Evolutionary conservation across 345 rosid genomes (phyloP).

Genomic region (Microcos paniculata): DNA sequence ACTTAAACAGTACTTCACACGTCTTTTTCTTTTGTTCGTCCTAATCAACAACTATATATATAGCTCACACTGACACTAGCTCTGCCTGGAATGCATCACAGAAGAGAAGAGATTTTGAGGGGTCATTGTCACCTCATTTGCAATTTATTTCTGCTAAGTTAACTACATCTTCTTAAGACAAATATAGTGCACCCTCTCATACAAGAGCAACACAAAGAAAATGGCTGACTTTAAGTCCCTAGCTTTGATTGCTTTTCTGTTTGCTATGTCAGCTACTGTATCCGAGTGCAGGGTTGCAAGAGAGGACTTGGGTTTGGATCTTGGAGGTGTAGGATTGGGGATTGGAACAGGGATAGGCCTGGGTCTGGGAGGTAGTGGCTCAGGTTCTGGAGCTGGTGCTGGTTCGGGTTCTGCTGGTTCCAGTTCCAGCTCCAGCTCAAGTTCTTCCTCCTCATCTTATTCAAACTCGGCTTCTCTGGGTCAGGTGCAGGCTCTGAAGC

Average conservation of each 20-base stretch:
- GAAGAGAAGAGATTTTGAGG: not conserved
- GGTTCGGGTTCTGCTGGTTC: slow-evolving; percentile 28
- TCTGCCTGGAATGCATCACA: not conserved
- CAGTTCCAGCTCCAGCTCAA: not conserved
- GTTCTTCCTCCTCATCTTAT: slow-evolving; percentile 7
- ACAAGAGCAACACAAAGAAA: not conserved
- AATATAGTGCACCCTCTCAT: not conserved
- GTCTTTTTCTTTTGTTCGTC: not conserved
- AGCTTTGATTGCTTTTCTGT: not conserved
- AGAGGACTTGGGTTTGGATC: slow-evolving; percentile 53
- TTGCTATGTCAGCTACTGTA: slow-evolving; percentile 15
- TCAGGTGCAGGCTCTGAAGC: not conserved
- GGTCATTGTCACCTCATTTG: not conserved
- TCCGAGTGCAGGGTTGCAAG: slow-evolving; percentile 45
- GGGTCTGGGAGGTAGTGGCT: slow-evolving; percentile 41
- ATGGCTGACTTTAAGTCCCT: slow-evolving; percentile 1
- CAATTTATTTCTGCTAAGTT: not conserved
- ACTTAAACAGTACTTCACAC: not conserved
- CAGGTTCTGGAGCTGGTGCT: slow-evolving; percentile 40
- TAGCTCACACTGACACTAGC: not conserved
- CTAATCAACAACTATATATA: not conserved
- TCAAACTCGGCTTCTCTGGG: slow-evolving; percentile 7
- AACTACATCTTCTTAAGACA: not conserved
- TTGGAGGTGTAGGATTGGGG: slow-evolving; percentile 49
- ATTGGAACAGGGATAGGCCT: slow-evolving; percentile 40